These are phyloP conservation scores for Hypericum androsaemum DNA, from an alignment of 345 rosid species.

Conservation along the genomic window DNA sequence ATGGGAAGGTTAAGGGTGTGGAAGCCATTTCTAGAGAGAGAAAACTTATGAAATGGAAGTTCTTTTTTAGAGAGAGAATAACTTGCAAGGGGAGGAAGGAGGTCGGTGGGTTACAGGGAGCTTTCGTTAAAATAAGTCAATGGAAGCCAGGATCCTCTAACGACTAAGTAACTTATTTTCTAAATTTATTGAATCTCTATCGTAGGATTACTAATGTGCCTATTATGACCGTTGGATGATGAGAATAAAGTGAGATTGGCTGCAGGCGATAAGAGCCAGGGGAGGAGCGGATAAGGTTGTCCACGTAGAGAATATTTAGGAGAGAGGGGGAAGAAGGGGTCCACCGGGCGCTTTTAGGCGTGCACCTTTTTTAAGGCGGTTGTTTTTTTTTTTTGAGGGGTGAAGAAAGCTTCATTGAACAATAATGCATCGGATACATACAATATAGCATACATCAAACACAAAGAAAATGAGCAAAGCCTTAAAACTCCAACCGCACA, in stretches of 20 bases:
- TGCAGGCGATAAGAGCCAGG: not conserved
- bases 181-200: no score
- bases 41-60: not conserved
- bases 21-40: slow-evolving; percentile 32
- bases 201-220: not conserved
- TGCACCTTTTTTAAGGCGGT: no score
- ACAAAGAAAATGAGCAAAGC: no score
- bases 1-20: slow-evolving; percentile 16
- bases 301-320: slow-evolving; percentile 9
- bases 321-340: not conserved
- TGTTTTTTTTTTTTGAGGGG: no score
- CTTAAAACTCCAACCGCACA: no score
- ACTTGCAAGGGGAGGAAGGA: not conserved
- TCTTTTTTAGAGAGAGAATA: not conserved
- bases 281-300: slow-evolving; percentile 12
- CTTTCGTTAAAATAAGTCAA: not conserved
- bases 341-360: no score
- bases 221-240: not conserved
- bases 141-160: not conserved
- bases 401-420: no score
- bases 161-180: not conserved
- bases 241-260: not conserved
- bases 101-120: no score
- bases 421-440: no score
- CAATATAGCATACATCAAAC: no score